Evolutionary conservation across 2,329 filamentous ascomycete genomes (phyloP).

Genomic region (Coniella vitis): DNA sequence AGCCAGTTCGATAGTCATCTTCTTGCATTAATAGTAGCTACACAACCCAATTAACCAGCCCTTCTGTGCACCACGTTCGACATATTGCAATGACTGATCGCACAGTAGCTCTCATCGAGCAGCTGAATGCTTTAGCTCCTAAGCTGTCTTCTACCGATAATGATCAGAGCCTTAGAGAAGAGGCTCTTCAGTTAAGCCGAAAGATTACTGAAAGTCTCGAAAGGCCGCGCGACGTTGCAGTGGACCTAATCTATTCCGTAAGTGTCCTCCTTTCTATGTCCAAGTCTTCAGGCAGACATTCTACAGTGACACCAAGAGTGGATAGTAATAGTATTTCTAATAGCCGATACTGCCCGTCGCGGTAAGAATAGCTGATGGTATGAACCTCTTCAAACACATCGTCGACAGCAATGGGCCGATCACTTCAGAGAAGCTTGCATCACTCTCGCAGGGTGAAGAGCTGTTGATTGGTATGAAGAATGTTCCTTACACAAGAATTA

Average conservation of each 20-base stretch:
- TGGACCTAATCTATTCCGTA: conserved; percentile 18
- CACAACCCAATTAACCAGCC: too few relatives aligned
- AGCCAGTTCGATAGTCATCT: too few relatives aligned
- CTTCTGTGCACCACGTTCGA: too few relatives aligned
- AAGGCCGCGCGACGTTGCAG: conserved; percentile 14
- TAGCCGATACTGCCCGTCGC: conserved; percentile 21
- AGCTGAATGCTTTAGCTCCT: not conserved
- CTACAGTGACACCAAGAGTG: not conserved
- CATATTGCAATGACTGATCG: not conserved
- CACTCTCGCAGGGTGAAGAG: conserved; percentile 20
- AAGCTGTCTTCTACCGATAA: not conserved
- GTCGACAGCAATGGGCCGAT: conserved; percentile 9
- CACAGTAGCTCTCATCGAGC: conserved; percentile 1
- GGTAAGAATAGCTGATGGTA: conserved; percentile 19
- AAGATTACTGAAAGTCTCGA: conserved; percentile 13
- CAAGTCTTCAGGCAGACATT: not conserved
- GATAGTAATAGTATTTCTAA: not conserved
- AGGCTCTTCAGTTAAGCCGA: conserved; percentile 13
- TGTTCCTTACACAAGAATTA: not conserved
- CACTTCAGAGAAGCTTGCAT: conserved; percentile 19
- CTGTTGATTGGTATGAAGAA: conserved; percentile 20
- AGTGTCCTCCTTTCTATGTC: not conserved
- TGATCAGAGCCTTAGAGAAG: conserved; percentile 7
- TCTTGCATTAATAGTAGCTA: too few relatives aligned
- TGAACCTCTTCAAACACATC: conserved; percentile 23